Evolutionary conservation across 2,329 filamentous ascomycete genomes (phyloP).

Genomic region (Exophiala spinifera): DNA sequence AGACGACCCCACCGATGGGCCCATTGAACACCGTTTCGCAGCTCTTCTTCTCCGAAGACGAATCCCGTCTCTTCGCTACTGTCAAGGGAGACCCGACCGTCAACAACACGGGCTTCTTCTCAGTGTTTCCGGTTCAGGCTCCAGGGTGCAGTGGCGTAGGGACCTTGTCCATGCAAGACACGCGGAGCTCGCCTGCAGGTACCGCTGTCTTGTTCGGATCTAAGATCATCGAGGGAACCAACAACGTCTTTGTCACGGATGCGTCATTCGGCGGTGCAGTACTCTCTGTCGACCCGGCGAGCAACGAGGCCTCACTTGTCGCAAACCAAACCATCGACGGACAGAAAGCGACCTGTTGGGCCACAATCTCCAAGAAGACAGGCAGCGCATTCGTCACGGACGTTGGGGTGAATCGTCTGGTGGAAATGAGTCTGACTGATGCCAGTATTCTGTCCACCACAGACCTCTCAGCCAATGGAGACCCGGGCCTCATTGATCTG

Average conservation of each 20-base stretch:
- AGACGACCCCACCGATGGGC: conserved; percentile 58
- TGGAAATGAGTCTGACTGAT: conserved; percentile 55
- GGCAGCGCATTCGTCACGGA: conserved; percentile 59
- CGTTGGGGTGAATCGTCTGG: conserved; percentile 49
- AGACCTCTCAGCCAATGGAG: conserved; percentile 46
- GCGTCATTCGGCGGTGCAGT: conserved; percentile 57
- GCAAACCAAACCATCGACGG: conserved; percentile 42
- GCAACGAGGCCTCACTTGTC: conserved; percentile 34
- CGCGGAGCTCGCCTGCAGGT: conserved; percentile 48
- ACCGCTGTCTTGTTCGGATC: conserved; percentile 59
- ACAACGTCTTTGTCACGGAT: conserved; percentile 55
- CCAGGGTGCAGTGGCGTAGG: conserved; percentile 12
- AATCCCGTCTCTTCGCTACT: conserved; percentile 51
- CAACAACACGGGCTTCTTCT: conserved; percentile 58
- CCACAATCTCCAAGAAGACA: conserved; percentile 48
- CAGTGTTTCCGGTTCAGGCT: conserved; percentile 47
- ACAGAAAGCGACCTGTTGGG: conserved; percentile 60
- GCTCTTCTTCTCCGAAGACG: conserved; percentile 57
- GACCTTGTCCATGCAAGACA: conserved; percentile 28
- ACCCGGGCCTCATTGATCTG: conserved; percentile 57
- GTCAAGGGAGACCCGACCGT: conserved; percentile 58
- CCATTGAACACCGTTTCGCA: conserved; percentile 60
- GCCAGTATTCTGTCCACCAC: conserved; percentile 47
- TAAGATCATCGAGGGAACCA: conserved; percentile 43
- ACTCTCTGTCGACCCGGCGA: conserved; percentile 42